These are phyloP conservation scores for Schizonepeta tenuifolia DNA, from an alignment of 257 asterid species.

Conservation along the genomic window DNA sequence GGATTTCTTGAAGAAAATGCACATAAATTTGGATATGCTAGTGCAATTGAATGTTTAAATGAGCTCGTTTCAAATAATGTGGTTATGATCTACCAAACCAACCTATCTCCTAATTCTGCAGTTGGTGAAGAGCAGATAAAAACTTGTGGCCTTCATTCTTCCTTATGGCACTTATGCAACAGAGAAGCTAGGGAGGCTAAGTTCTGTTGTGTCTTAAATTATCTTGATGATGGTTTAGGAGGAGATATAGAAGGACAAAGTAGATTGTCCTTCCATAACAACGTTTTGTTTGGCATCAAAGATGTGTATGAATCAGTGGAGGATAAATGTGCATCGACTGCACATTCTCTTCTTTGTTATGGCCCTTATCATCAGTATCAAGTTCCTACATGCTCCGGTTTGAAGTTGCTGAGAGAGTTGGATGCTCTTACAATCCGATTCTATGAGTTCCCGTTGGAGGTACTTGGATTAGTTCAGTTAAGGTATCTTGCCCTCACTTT, in stretches of 20 bases:
- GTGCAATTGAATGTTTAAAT: slow-evolving; percentile 9
- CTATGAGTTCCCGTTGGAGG: slow-evolving; percentile 10
- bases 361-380: not conserved
- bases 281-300: not conserved
- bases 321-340: not conserved
- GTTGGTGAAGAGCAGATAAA: not conserved
- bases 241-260: not conserved
- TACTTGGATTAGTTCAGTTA: not conserved
- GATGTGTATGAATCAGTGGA: not conserved
- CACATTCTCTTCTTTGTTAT: not conserved
- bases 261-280: slow-evolving; percentile 9
- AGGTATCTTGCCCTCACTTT: slow-evolving; percentile 26
- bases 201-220: slow-evolving; percentile 6
- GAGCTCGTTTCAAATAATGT: slow-evolving; percentile 18
- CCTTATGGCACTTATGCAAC: not conserved
- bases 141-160: slow-evolving; percentile 24
- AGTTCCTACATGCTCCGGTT: not conserved
- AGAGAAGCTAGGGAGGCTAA: not conserved
- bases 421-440: slow-evolving; percentile 6
- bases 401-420: not conserved
- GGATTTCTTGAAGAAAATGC: slow-evolving; percentile 10
- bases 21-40: not conserved
- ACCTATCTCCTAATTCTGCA: not conserved
- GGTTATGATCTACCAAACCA: not conserved
- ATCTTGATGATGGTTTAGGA: not conserved